Evolutionary conservation across 805 yeast genomes (phyloP).

Genomic region (Kurtzmaniella fragi): DNA sequence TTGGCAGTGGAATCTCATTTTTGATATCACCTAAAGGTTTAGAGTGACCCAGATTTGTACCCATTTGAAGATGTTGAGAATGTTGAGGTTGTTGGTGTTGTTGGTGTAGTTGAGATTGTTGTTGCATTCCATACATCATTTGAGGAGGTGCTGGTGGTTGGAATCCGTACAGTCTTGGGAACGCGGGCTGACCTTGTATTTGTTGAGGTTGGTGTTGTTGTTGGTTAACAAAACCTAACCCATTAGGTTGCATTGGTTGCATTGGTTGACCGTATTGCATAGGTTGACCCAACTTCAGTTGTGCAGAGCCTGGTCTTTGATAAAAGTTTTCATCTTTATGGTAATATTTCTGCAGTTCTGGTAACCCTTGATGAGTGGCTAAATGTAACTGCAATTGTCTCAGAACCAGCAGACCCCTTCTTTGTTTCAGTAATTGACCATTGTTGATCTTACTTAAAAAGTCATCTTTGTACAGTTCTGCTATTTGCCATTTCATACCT

Average conservation of each 20-base stretch:
- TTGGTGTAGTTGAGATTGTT: conserved; percentile 4
- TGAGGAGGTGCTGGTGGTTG: conserved; percentile 14
- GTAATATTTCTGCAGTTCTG: conserved; percentile 37
- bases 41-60: neutral
- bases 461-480: conserved; percentile 78
- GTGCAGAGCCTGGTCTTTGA: too few species aligned
- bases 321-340: conserved; percentile 11
- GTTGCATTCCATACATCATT: conserved; percentile 18
- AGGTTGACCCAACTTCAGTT: conserved; percentile 16
- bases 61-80: too few species aligned
- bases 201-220: conserved; percentile 3
- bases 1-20: conserved; percentile 39
- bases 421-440: conserved; percentile 68
- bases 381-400: conserved; percentile 75
- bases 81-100: conserved; percentile 4
- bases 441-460: conserved; percentile 74
- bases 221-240: conserved; percentile 12
- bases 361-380: conserved; percentile 51
- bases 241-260: conserved; percentile 16
- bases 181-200: conserved; percentile 1
- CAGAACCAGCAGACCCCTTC: conserved; percentile 78
- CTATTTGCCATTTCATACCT: conserved; percentile 98
- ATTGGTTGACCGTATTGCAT: conserved; percentile 11
- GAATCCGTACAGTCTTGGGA: conserved; percentile 3
- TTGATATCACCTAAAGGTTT: conserved; percentile 21